Percentiles rank a stretch among this genome's conserved stretches.
phyloP scores from a whole-genome alignment of 1,139 yeast species.

The Ashbya aceris region DNA sequence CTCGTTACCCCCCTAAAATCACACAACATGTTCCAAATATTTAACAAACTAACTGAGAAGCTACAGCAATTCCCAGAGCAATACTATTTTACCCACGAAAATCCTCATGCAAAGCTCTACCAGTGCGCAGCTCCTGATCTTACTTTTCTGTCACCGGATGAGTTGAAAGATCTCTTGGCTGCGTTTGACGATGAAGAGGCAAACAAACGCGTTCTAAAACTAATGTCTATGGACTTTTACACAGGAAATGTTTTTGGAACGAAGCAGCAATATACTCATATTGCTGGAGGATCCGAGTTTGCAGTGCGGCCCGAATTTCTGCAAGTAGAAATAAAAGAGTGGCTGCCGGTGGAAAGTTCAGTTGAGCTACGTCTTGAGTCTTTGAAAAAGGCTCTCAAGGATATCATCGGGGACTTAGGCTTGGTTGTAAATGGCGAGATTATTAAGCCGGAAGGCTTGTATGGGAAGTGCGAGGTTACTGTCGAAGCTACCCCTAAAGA shows the following conservation, averaged over 20 bases:
- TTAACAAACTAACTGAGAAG: conserved; percentile 37
- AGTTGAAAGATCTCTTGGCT: conserved; percentile 32
- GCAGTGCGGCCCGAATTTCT: too few relatives aligned
- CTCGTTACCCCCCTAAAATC: conserved; percentile 57
- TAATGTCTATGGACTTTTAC: too few relatives aligned
- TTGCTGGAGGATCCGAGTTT: conserved; percentile 42
- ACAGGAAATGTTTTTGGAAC: conserved; percentile 43
- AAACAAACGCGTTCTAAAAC: too few relatives aligned
- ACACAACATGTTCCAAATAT: conserved; percentile 52
- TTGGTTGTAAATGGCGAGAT: conserved; percentile 33
- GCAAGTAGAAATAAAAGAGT: too few relatives aligned
- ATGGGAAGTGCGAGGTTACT: conserved; percentile 36
- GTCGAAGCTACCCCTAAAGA: conserved; percentile 20
- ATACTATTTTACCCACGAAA: conserved; percentile 35
- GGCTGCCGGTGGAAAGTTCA: conserved; percentile 30
- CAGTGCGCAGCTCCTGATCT: conserved; percentile 43
- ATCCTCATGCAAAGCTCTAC: conserved; percentile 40
- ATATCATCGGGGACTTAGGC: conserved; percentile 40
- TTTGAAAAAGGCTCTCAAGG: conserved; percentile 34
- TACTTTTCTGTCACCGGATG: conserved; percentile 13
- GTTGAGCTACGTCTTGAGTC: conserved; percentile 54
- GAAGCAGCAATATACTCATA: conserved; percentile 52
- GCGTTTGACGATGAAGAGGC: conserved; percentile 38
- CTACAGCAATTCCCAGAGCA: conserved; percentile 40
- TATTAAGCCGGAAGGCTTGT: conserved; percentile 24